Evolutionary conservation across 164 flowering plant genomes (phyloP), one percentile per base, ranked within the genome.

Genomic region (Umbilicus rupestris): DNA sequence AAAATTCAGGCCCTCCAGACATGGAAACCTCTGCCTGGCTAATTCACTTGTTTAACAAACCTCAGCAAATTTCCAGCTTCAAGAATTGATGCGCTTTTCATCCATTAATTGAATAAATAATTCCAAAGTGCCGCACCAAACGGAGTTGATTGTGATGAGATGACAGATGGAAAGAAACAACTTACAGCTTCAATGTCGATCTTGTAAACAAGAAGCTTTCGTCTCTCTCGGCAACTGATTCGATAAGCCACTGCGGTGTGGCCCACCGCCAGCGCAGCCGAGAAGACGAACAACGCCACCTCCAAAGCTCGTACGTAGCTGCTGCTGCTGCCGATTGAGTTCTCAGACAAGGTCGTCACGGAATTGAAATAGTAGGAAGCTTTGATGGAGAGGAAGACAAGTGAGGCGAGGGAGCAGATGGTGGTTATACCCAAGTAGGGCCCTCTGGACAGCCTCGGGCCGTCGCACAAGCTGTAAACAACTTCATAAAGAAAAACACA

Each of bases 151-250:
- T 20, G 67, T 59, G 60, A 67, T 30, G 8, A 45, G 69, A 30
- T 57, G 41, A 68, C 45, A 46, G 66, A 64, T 57, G 67, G 35
- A 20, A 35, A 63, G 63, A 41, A 65, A 65, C 55, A 42, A 74
- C 97, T 93, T 83, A 94, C 98, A 73, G 97, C 93, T 84, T 94
- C 98, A 65, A 88, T 86, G 73, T 91, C 98, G 68, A 94, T 94
- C 65, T 82, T 86, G 89, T 84, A 94, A 55, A 94, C 85, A 8
- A 85, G 85, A 47, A 94, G 85, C 81, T 91, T 94, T 71, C 95
- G 75, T 71, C 98, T 76, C 44, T 91, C 98, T 39, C 95, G 72
- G 77, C 98, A 91, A 65, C 97, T 89, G 35, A 77, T 91, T 67
- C 92, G 75, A 50, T 94, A 94, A 0, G 98, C 98, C 63, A 87